These are phyloP conservation scores for Botrytis paeoniae DNA, from an alignment of 2,329 filamentous ascomycete genomes.

Conservation along the genomic window DNA sequence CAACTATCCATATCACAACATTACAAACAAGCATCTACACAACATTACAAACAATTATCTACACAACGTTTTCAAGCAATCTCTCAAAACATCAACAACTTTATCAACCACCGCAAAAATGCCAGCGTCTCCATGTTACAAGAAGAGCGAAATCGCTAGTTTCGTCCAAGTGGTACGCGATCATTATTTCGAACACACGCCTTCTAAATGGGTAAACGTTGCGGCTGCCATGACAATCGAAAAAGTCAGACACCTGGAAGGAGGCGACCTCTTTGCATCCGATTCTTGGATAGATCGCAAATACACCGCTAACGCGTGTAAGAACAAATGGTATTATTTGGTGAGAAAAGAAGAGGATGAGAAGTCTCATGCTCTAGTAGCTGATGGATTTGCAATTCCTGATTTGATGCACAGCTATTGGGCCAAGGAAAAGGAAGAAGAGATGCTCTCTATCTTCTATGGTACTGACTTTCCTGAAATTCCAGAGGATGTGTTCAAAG, in stretches of 20 bases:
- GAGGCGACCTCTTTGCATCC: background rate
- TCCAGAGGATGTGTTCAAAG: background rate
- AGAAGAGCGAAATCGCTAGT: background rate
- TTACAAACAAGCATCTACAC: background rate
- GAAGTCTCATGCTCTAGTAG: background rate
- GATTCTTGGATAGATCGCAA: background rate
- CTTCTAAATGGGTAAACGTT: background rate
- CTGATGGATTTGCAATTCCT: background rate
- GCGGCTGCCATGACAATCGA: background rate
- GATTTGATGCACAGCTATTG: background rate
- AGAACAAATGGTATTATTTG: background rate
- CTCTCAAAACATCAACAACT: background rate
- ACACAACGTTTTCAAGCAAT: background rate
- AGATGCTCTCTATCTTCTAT: background rate
- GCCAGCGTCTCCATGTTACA: background rate
- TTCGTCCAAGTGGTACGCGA: background rate
- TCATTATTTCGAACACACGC: accelerated
- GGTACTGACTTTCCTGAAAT: background rate
- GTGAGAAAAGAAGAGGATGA: background rate
- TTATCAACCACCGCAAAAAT: background rate
- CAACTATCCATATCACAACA: background rate
- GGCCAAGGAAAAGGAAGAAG: background rate
- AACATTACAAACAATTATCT: background rate
- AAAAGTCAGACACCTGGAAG: background rate
- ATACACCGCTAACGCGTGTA: background rate